Percentiles rank a stretch among this genome's conserved stretches.
These are phyloP conservation scores for Astrothelium subdiscretum DNA, from an alignment of 495 filamentous ascomycete genomes.

Conservation along the genomic window DNA sequence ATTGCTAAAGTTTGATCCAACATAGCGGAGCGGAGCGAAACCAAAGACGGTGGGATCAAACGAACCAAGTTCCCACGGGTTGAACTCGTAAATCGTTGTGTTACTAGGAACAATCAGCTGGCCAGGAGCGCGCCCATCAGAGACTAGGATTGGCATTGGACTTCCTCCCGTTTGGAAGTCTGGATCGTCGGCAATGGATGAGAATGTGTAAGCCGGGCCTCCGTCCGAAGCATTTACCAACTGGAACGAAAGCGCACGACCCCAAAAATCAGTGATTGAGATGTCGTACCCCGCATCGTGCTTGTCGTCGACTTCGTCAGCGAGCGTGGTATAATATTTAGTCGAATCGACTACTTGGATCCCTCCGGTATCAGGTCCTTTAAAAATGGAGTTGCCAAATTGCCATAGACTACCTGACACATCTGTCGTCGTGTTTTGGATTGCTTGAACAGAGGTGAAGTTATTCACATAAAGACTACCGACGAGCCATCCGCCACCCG, in stretches of 20 bases:
- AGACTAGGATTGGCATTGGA: constrained; percentile 74
- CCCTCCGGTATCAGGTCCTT: constrained; percentile 45
- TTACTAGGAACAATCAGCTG: constrained; percentile 57
- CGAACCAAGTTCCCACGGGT: constrained; percentile 76
- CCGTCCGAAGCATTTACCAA: constrained; percentile 69
- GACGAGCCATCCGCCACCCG: constrained; percentile 81
- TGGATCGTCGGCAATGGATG: constrained; percentile 61
- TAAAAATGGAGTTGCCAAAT: constrained; percentile 65
- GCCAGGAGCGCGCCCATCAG: constrained; percentile 60
- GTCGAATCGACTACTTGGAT: constrained; percentile 38
- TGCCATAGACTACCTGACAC: constrained; percentile 55
- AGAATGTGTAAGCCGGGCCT: constrained; percentile 73
- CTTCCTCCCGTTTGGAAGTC: constrained; percentile 58
- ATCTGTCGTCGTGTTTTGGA: constrained; percentile 39
- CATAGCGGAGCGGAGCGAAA: constrained; percentile 61
- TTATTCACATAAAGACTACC: constrained; percentile 83
- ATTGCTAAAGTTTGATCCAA: constrained; percentile 67
- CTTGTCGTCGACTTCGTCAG: constrained; percentile 53
- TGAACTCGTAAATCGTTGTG: constrained; percentile 77
- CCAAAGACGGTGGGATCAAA: constrained; percentile 72
- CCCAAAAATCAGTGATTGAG: constrained; percentile 85
- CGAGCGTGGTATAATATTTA: constrained; percentile 57
- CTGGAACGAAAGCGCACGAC: constrained; percentile 69
- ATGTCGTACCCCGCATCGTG: constrained; percentile 57
- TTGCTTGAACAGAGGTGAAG: constrained; percentile 58